A percentile compares a stretch with the other conserved stretches of the same genome.
Evolutionary conservation across 306 rosid genomes (phyloP).

Genomic region (Datisca glomerata): DNA sequence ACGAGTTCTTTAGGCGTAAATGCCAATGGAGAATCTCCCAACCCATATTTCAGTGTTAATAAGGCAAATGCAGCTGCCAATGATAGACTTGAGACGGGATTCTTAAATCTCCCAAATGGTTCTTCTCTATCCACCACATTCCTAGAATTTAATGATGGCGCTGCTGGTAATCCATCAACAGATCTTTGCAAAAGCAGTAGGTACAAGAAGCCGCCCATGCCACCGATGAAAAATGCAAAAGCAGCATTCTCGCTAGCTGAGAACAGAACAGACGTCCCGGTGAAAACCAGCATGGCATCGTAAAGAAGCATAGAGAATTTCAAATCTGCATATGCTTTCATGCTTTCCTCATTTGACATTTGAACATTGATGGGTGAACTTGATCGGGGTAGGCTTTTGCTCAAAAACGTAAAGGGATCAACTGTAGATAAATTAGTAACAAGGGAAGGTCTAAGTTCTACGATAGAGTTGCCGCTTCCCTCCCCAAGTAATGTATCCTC

Average conservation of each 20-base stretch:
- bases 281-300: constrained; percentile 47
- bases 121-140: not conserved
- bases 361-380: constrained; percentile 10
- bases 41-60: constrained; percentile 29
- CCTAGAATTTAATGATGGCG: constrained; percentile 3
- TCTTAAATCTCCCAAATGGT: constrained; percentile 4
- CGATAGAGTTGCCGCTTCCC: constrained; percentile 50
- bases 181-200: constrained; percentile 74
- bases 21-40: constrained; percentile 34
- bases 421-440: constrained; percentile 33
- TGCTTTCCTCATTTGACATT: constrained; percentile 56
- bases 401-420: constrained; percentile 29
- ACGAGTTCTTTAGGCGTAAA: constrained; percentile 53
- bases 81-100: constrained; percentile 42
- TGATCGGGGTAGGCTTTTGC: constrained; percentile 20
- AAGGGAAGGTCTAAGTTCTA: constrained; percentile 56
- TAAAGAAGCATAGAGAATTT: constrained; percentile 75
- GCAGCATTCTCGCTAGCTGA: constrained; percentile 40
- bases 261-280: constrained; percentile 45
- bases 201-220: constrained; percentile 72
- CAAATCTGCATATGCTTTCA: constrained; percentile 67
- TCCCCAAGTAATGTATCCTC: constrained; percentile 70
- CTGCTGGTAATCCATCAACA: constrained; percentile 64
- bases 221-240: constrained; percentile 65
- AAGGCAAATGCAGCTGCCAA: constrained; percentile 38